phyloP scores from a whole-genome alignment of 352 stramenopile species.

The Ophiocytium majus region DNA sequence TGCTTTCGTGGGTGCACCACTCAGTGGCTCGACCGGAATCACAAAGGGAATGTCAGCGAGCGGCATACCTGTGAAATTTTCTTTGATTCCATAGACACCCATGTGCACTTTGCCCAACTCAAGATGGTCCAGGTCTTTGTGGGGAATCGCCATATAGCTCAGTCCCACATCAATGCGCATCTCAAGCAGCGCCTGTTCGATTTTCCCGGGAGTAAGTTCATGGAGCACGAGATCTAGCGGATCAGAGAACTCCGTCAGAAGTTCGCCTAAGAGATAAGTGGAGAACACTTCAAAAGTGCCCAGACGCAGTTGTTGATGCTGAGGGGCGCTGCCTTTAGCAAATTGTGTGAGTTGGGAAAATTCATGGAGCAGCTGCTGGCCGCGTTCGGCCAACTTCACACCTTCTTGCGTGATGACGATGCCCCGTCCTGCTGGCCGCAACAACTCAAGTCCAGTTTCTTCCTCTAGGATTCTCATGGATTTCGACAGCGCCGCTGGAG shows the following conservation, averaged over 20 bases:
- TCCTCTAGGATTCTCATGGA: not conserved
- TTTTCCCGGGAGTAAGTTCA: not conserved
- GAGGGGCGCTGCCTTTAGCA: not conserved
- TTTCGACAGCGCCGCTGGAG: not conserved
- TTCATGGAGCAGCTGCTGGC: not conserved
- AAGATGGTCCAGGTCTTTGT: not conserved
- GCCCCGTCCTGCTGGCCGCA: not conserved
- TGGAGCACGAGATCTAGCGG: not conserved
- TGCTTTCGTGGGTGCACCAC: not conserved
- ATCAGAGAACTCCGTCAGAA: too few relatives aligned
- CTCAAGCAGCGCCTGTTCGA: not conserved
- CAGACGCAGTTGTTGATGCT: too few relatives aligned
- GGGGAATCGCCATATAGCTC: not conserved
- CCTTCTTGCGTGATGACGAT: not conserved
- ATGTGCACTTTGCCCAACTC: not conserved
- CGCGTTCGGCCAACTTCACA: not conserved
- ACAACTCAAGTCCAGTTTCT: not conserved
- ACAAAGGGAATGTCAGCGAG: not conserved
- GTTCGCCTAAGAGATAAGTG: not conserved
- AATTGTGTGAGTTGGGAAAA: too few relatives aligned
- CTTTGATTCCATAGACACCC: not conserved
- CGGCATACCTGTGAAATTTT: not conserved
- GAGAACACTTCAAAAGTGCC: conserved; percentile 2
- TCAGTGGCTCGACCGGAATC: not conserved
- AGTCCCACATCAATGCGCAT: not conserved